Conservation (phyloP, 2,329 filamentous ascomycete species). For the Trematosphaeria pertusa region DNA sequence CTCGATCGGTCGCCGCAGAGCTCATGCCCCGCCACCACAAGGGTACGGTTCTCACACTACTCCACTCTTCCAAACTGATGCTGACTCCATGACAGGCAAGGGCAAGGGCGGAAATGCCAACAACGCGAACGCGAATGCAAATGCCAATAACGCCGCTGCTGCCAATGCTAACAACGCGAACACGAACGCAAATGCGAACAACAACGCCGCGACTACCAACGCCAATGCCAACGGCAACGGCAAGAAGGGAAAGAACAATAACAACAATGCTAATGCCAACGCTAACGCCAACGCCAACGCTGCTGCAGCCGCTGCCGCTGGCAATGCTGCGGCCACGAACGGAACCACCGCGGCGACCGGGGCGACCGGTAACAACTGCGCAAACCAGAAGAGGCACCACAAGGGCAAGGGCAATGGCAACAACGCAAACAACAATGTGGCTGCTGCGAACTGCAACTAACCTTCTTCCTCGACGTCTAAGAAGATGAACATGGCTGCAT, state of each 20-base stretch:
- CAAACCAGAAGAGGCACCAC: conserved; percentile 6
- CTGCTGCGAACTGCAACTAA: neutral
- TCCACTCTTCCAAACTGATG: neutral
- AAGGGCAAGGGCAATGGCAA: neutral
- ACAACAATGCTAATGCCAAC: neutral
- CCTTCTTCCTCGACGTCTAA: no score
- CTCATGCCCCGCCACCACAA: conserved; percentile 3
- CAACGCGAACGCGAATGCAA: no score
- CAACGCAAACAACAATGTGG: neutral
- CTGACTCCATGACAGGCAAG: conserved; percentile 2
- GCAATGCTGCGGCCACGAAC: neutral
- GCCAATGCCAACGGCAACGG: neutral
- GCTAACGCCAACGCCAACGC: neutral
- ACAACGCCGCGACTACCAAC: neutral
- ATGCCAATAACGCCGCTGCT: neutral
- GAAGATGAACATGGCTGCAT: no score
- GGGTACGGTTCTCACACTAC: neutral
- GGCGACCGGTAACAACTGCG: neutral
- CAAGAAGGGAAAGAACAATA: neutral
- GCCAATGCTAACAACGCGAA: neutral
- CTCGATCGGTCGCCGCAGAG: neutral
- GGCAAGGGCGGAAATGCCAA: no score
- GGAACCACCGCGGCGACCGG: no score
- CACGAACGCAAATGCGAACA: neutral
- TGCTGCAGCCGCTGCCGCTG: neutral